Percentiles rank a stretch among this genome's conserved stretches.
These are phyloP conservation scores for Lithospermum erythrorhizon DNA, from an alignment of 257 asterid genomes.

Conservation along the genomic window DNA sequence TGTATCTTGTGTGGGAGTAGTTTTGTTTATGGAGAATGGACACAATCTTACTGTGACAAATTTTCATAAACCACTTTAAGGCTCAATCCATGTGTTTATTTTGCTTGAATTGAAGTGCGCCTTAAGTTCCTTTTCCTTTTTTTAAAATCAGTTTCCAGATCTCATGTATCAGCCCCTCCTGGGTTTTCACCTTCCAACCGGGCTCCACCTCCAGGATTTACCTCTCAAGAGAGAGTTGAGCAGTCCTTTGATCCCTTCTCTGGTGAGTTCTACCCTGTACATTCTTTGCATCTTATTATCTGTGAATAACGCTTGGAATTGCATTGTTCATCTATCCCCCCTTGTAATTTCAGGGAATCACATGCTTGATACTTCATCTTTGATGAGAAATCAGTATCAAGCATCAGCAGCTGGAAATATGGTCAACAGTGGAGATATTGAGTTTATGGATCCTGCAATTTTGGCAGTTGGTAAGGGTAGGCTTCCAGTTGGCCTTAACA, in stretches of 20 bases:
- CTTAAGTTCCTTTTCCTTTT: conserved; percentile 4
- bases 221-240: conserved; percentile 56
- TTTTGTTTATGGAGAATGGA: background rate
- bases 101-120: background rate
- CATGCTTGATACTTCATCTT: conserved; percentile 36
- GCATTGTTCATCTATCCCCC: conserved; percentile 2
- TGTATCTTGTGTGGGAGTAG: background rate
- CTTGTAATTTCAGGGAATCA: conserved; percentile 47
- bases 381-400: conserved; percentile 55
- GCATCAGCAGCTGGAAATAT: conserved; percentile 33
- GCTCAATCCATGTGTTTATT: background rate
- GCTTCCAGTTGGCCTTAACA: conserved; percentile 44
- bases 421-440: conserved; percentile 53
- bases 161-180: conserved; percentile 91
- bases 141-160: conserved; percentile 53
- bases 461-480: conserved; percentile 94
- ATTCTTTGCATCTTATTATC: background rate
- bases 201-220: conserved; percentile 90
- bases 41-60: background rate
- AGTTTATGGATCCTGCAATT: conserved; percentile 94
- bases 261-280: conserved; percentile 32
- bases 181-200: conserved; percentile 76
- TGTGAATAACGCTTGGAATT: background rate
- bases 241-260: conserved; percentile 35
- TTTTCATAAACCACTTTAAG: background rate